Evolutionary conservation across 2,329 filamentous ascomycete species (phyloP).

Genomic region (Hypoxylon sp.): DNA sequence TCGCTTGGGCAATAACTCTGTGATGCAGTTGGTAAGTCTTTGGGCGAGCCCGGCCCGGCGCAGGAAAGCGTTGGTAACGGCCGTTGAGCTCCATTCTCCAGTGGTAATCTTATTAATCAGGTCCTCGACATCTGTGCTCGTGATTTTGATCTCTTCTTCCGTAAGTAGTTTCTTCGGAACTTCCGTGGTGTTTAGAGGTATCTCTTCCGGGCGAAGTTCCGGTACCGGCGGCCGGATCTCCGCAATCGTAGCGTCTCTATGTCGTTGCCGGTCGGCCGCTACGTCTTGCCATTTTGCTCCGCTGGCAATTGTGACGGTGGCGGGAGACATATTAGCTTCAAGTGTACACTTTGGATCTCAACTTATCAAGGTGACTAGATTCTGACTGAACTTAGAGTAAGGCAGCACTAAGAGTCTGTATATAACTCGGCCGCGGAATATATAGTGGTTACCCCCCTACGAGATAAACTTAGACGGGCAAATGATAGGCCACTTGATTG

Average conservation of each 20-base stretch:
- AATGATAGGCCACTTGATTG: conserved; percentile 30
- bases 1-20: conserved; percentile 45
- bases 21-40: conserved; percentile 54
- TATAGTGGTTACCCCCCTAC: conserved; percentile 8
- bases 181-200: conserved; percentile 59
- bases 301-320: conserved; percentile 44
- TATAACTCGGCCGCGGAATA: neutral
- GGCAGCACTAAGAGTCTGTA: neutral
- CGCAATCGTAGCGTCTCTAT: conserved; percentile 60
- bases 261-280: conserved; percentile 59
- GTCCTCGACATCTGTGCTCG: conserved; percentile 59
- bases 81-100: conserved; percentile 57
- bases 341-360: neutral
- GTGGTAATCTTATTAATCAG: conserved; percentile 58
- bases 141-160: conserved; percentile 62
- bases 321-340: conserved; percentile 35
- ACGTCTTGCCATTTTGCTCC: conserved; percentile 60
- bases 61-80: conserved; percentile 66
- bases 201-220: conserved; percentile 45
- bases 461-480: conserved; percentile 14
- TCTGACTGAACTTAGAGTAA: neutral
- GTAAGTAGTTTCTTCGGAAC: conserved; percentile 62
- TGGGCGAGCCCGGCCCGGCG: conserved; percentile 66
- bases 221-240: conserved; percentile 57
- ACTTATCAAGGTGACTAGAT: neutral